Evolutionary conservation across 495 filamentous ascomycete genomes (phyloP).

Genomic region (Xanthoparmelia taractica): DNA sequence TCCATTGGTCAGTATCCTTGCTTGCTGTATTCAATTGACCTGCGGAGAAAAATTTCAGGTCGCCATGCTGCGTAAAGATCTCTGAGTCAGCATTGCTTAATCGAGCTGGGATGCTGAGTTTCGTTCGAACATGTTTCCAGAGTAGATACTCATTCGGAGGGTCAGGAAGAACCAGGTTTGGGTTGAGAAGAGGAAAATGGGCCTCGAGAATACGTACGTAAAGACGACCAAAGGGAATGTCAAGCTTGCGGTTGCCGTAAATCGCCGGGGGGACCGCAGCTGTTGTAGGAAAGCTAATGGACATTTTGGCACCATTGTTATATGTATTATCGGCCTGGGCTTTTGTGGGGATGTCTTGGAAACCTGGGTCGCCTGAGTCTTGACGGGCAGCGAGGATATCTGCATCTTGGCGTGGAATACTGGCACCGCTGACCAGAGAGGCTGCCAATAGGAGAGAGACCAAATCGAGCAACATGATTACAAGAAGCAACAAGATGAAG

Average conservation of each 20-base stretch:
- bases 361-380: neutral
- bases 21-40: conserved; percentile 20
- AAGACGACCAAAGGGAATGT: conserved; percentile 26
- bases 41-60: conserved; percentile 23
- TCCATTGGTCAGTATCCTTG: conserved; percentile 18
- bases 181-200: neutral
- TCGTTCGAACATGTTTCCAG: neutral
- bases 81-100: neutral
- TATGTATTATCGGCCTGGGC: conserved; percentile 22
- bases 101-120: neutral
- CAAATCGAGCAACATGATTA: conserved; percentile 11
- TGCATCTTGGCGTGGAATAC: conserved; percentile 11
- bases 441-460: conserved; percentile 2
- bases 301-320: conserved; percentile 8
- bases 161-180: neutral
- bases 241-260: conserved; percentile 21
- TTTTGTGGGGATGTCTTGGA: conserved; percentile 21
- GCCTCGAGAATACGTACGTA: neutral
- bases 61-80: conserved; percentile 14
- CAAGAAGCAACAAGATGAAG: neutral
- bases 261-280: conserved; percentile 10
- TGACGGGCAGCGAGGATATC: neutral
- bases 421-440: conserved; percentile 6
- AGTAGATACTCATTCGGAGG: neutral
- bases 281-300: conserved; percentile 8